Base-by-base conservation (phyloP, 2,329 filamentous ascomycete species). In the Myriosclerotinia scirpicola region DNA sequence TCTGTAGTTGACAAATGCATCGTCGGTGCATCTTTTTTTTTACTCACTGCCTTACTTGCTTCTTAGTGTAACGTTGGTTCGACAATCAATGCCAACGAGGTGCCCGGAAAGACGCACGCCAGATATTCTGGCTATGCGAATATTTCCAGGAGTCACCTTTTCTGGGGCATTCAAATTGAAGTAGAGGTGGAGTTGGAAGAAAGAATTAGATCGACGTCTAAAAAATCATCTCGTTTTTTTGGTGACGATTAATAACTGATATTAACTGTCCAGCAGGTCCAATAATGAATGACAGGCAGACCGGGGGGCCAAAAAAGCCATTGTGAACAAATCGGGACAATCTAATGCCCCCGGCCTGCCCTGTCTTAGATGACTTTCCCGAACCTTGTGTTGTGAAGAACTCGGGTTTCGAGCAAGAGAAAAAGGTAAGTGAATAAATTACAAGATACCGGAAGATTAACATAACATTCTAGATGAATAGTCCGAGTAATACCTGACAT, bases 21-120 rank as follows among this genome's bases (percentile, higher is more conserved):
- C 26, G 26, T 26, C 12, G 53, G 62, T 64, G 53, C 30, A 48
- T 48, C 40, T 64, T 36, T 40, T 64, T 36, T 40, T 46, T 46
- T 11, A 36, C 38, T 63, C 26, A 26, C 53, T 64, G 63, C 54
- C 63, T 59, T 53, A 44, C 44, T 20, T 34, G 20, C 36, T 50
- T 42, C 54, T 42, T 60, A 42, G 63, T 65, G 63, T 44, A 59
- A 60, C 63, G 36, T 59, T 52, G 42, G 63, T 52, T 58, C 30
- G 22, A 40, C 17, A 60, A 48, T 63, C 5, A 40, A 42, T 64
- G 63, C 54, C 54, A 59, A 65, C 63, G 54, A 65, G 56, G 22
- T 65, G 54, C 36, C 54, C 44, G 44, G 20, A 46, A 36, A 54
- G 30, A 26, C n/a, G 61, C 34, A 9, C 14, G 34, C 44, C 36